Evolutionary conservation across 768 basidiomycete species (phyloP).

Genomic region (Terana coerulea): DNA sequence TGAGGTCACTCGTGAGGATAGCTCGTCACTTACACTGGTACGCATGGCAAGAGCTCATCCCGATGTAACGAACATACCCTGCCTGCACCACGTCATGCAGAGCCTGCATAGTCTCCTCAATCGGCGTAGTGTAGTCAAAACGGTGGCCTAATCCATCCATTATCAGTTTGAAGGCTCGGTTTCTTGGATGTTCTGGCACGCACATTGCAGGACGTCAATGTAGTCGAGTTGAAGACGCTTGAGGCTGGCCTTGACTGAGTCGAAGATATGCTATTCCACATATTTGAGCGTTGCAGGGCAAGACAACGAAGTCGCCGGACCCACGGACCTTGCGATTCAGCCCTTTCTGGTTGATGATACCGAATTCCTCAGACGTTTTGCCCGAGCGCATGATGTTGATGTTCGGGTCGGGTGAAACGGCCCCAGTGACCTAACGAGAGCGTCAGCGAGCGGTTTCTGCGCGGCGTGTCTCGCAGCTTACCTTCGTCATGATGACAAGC

Average conservation of each 20-base stretch:
- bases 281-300: not conserved
- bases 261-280: slow-evolving; percentile 63
- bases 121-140: slow-evolving; percentile 34
- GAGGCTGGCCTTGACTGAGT: slow-evolving; percentile 58
- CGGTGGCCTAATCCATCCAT: slow-evolving; percentile 19
- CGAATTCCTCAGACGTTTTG: slow-evolving; percentile 19
- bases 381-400: slow-evolving; percentile 3
- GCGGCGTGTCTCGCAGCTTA: slow-evolving; percentile 6
- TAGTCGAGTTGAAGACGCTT: slow-evolving; percentile 70
- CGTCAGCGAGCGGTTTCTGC: not conserved
- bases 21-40: slow-evolving; percentile 24
- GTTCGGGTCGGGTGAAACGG: slow-evolving; percentile 10
- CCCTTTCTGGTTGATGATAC: slow-evolving; percentile 34
- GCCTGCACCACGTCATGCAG: slow-evolving; percentile 43
- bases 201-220: slow-evolving; percentile 33
- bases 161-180: not conserved
- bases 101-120: slow-evolving; percentile 42
- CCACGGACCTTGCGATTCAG: slow-evolving; percentile 28
- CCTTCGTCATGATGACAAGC: slow-evolving; percentile 47
- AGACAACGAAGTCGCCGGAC: not conserved
- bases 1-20: not conserved
- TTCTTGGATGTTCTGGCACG: not conserved
- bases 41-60: slow-evolving; percentile 34
- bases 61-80: slow-evolving; percentile 40
- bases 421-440: slow-evolving; percentile 10